Evolutionary conservation across 805 yeast genomes (phyloP), one percentile per base, ranked within the genome.

Genomic region (Priceomyces castillae): DNA sequence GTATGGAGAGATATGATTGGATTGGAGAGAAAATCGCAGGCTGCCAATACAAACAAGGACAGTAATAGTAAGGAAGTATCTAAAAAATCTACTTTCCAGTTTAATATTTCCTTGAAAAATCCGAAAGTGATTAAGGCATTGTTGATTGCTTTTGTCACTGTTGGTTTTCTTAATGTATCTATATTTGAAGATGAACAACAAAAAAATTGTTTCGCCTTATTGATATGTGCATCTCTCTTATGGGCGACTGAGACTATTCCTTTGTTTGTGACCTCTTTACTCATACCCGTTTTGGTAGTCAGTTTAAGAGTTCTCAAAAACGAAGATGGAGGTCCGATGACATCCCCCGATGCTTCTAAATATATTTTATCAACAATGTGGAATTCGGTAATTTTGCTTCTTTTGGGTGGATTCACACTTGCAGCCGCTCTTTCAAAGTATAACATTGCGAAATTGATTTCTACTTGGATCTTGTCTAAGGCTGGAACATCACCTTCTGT

Each of bases 201-300:
- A 44, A 57, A 59, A 30, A 57, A 66, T 41, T 52, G 99, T 65
- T 76, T 92, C 59, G 96, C 97, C 0, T 69, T 92, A 4, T 73
- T 94, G 37, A 74, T 86, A 3, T 80, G 87, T 53, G 83, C 96
- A 1, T 90, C 97, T 0, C 58, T 90, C 39, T 69, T 90, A 19
- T 92, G 98, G 99, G 97, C 98, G 0, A 87, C 97, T 9, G 99
- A 92, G 59, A 80, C 96, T 0, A 80, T 92, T 50, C 98, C 98
- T 4, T 69, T 92, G 34, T 94, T 88, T 64, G 95, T 86, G 12
- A 92, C 99, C 1, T 84, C 97, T 0, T 62, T 92, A 44, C 56
- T 88, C 30, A 78, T 94, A 15, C 99, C 99, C 1, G 69, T 92
- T 37, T 66, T 92, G 40, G 80, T 89, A 33, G 95, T 94, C 1